phyloP scores from a whole-genome alignment of 108 stramenopile species.

The Hondaea fermentalgiana region DNA sequence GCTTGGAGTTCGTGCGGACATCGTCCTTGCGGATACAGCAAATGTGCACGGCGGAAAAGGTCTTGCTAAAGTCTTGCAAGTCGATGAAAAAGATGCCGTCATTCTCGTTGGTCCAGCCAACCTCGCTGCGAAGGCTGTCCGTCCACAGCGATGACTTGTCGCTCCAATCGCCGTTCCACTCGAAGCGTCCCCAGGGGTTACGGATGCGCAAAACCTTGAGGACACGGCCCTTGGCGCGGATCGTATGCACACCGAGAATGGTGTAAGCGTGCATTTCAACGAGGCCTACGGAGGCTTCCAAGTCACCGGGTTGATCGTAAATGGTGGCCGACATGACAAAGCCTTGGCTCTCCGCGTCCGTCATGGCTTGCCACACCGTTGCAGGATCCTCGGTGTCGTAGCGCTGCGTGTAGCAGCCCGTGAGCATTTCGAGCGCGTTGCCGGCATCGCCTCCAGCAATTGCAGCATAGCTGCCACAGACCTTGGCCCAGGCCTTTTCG shows the following conservation, averaged over 20 bases:
- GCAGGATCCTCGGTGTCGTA: not conserved
- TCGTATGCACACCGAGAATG: not conserved
- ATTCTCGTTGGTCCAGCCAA: not conserved
- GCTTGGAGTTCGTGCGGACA: no score
- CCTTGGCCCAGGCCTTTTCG: constrained; percentile 23
- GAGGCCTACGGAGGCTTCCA: not conserved
- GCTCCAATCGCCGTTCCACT: constrained; percentile 23
- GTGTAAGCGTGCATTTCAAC: constrained; percentile 20
- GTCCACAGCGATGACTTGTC: constrained; percentile 6
- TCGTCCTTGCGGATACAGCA: not conserved
- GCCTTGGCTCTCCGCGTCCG: not conserved
- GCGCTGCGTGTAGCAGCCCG: constrained; percentile 3
- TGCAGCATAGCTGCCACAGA: not conserved
- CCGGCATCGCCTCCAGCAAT: not conserved
- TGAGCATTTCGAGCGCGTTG: constrained; percentile 10
- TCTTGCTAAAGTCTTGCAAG: not conserved
- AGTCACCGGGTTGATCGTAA: not conserved
- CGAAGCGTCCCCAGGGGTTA: constrained; percentile 23
- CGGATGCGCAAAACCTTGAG: not conserved
- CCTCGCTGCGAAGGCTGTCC: not conserved
- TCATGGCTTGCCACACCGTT: not conserved
- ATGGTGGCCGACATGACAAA: no score
- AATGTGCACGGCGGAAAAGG: not conserved
- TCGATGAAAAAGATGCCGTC: not conserved
- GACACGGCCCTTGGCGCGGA: not conserved